Evolutionary conservation across 805 yeast genomes (phyloP).

Genomic region (Starmera quercuum): DNA sequence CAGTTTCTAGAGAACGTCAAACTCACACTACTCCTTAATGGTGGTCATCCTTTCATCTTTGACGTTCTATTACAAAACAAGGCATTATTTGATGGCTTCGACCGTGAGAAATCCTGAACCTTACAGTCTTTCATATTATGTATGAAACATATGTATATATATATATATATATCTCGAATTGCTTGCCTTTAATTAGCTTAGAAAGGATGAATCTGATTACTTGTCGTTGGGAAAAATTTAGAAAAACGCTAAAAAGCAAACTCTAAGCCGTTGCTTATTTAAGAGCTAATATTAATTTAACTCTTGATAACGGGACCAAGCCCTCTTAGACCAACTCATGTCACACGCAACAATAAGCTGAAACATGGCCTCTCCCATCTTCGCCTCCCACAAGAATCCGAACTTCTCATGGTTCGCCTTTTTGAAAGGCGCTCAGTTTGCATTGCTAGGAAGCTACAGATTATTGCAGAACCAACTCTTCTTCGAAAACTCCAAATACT

Average conservation of each 20-base stretch:
- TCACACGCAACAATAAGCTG: too few relatives aligned
- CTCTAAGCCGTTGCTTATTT: background rate
- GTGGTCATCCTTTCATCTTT: conserved; percentile 50
- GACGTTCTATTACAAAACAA: conserved; percentile 50
- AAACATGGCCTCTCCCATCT: conserved; percentile 1
- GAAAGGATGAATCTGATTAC: background rate
- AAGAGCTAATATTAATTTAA: background rate
- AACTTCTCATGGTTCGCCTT: conserved; percentile 9
- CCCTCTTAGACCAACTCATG: too few relatives aligned
- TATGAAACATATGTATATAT: background rate
- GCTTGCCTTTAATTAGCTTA: background rate
- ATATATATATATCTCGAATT: background rate
- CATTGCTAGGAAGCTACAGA: conserved; percentile 10
- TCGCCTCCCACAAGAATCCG: background rate
- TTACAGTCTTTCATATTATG: background rate
- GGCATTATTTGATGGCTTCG: conserved; percentile 34
- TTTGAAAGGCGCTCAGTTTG: conserved; percentile 11
- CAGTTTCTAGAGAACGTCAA: conserved; percentile 34
- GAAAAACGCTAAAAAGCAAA: background rate
- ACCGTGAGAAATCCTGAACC: conserved; percentile 1
- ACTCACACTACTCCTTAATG: conserved; percentile 40
- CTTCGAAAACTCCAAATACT: conserved; percentile 7
- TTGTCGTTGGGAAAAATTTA: background rate
- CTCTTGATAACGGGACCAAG: too few relatives aligned
- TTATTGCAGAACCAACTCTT: conserved; percentile 10